These are phyloP conservation scores for Terana coerulea DNA, from an alignment of 768 basidiomycete genomes.

Conservation along the genomic window DNA sequence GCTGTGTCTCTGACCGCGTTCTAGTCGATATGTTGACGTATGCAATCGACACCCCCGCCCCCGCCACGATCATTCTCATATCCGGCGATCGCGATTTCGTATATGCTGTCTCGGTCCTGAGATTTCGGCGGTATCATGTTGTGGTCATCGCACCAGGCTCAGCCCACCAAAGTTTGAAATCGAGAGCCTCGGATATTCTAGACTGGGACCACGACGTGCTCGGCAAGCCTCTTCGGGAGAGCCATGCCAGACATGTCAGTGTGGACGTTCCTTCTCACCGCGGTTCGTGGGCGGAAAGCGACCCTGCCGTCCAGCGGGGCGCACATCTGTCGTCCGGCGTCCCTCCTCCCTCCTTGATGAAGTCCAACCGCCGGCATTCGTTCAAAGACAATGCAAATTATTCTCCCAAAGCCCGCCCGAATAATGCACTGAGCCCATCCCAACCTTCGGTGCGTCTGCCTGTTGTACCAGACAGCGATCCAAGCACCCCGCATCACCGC, in stretches of 20 bases:
- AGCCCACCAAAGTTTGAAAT: slow-evolving; percentile 43
- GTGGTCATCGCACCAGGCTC: slow-evolving; percentile 13
- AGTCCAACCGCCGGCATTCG: slow-evolving; percentile 5
- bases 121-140: slow-evolving; percentile 14
- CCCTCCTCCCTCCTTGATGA: background rate
- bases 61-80: slow-evolving; percentile 55
- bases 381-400: background rate
- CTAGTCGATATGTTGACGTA: slow-evolving; percentile 64
- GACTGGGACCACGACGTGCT: slow-evolving; percentile 40
- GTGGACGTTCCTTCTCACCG: background rate
- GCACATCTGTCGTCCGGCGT: background rate
- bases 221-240: background rate
- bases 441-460: background rate
- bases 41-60: slow-evolving; percentile 53
- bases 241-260: slow-evolving; percentile 4
- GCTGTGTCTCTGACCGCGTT: no score
- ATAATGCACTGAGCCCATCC: background rate
- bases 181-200: slow-evolving; percentile 49
- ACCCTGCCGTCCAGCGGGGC: background rate
- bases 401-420: background rate
- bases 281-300: background rate
- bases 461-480: background rate
- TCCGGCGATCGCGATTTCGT: slow-evolving; percentile 66
- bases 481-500: background rate
- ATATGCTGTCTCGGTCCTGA: slow-evolving; percentile 55